These are phyloP conservation scores for Physcomitrellopsis africana DNA, from an alignment of 225 moss, liverwort and hornwort genomes.

Conservation along the genomic window DNA sequence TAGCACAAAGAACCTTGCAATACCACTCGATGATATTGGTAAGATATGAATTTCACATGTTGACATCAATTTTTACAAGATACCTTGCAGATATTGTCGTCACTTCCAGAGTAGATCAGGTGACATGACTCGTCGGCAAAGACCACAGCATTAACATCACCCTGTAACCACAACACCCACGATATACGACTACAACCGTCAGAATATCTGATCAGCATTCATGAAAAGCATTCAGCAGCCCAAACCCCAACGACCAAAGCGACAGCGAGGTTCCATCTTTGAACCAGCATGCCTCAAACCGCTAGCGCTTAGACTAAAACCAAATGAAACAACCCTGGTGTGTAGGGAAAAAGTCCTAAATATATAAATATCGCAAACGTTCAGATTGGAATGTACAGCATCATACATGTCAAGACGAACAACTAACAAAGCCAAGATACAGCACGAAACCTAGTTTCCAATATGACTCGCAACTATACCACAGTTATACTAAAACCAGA, in stretches of 20 bases:
- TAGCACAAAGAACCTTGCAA: not conserved
- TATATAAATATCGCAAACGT: not conserved
- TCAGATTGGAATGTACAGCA: not conserved
- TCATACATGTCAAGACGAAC: not conserved
- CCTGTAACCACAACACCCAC: slow-evolving; percentile 43
- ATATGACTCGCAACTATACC: slow-evolving; percentile 9
- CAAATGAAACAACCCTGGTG: too few species aligned
- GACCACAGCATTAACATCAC: slow-evolving; percentile 84
- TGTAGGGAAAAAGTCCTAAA: not conserved
- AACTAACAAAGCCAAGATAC: not conserved
- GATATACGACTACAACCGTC: not conserved
- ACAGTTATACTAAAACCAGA: slow-evolving; percentile 24
- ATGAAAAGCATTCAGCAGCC: slow-evolving; percentile 15
- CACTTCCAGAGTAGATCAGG: slow-evolving; percentile 84
- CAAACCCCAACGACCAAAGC: not conserved
- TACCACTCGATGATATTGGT: not conserved
- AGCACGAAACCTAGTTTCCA: not conserved
- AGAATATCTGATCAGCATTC: not conserved
- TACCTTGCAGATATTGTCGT: slow-evolving; percentile 80
- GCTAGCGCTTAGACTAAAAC: not conserved
- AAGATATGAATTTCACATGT: not conserved
- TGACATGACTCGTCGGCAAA: slow-evolving; percentile 78
- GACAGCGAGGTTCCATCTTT: not conserved
- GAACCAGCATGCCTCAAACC: not conserved
- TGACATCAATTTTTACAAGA: not conserved